Evolutionary conservation across 1,139 yeast genomes (phyloP), one percentile per base, ranked within the genome.

Genomic region (Diutina ranongensis): DNA sequence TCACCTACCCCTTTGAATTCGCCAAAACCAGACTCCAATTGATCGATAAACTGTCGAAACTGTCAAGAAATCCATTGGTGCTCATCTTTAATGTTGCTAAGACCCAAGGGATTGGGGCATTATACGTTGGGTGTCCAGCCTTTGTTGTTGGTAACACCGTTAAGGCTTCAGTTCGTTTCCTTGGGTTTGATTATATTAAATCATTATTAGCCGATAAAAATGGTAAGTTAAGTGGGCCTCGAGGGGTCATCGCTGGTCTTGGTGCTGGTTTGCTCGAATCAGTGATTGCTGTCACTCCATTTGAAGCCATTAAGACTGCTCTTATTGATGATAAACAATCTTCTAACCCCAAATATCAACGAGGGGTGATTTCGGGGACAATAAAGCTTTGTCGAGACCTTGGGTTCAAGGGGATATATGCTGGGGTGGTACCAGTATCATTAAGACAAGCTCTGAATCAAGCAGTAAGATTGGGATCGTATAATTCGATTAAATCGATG

Each of bases 121-220:
- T 89, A 44, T 92, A 92, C 59, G 89, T 89, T 2, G 98, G 98
- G n/a, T 89, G 97, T 68, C 95, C 97, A 1, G 97, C 97, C 0
- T 87, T 88, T 57, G 94, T 89, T 35, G 83, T 89, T 27, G 98
- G 98, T 28, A 92, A 92, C 61, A 89, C 97, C 0, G 92, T 86
- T 48, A 92, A 92, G 62, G 97, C 98, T 0, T 86, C 94, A 18
- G 92, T 89, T 2, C 73, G 98, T 53, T 92, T 92, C 62, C 71
- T 92, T 15, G 97, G 97, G 8, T 92, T 87, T 57, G 98, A 92
- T 60, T 74, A 82, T 25, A 85, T 92, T 61, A 89, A 88, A 60
- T 72, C 79, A 45, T 55, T 83, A 22, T 68, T 92, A 50, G 78
- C 81, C 28, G 97, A 92, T 60, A 80, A 80, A 54, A 76, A 85